Evolutionary conservation across 2,329 filamentous ascomycete species (phyloP), one percentile per base, ranked within the genome.

Genomic region (Epicoccum sorghinum): DNA sequence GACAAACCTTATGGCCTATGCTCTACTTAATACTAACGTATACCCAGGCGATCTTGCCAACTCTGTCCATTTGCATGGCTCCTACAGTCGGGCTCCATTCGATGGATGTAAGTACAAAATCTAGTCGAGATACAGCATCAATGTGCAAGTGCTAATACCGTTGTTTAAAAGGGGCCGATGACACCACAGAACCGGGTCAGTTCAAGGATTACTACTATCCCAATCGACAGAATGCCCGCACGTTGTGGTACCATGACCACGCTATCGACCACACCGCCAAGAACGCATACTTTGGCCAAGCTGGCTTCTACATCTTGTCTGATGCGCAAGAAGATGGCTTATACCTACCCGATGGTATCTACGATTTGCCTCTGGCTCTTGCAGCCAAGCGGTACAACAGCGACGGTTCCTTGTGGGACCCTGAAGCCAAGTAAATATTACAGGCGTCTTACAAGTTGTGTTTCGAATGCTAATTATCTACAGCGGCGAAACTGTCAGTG

Each of bases 231-330:
- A 75, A 72, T 36, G 81, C 77, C 1, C 78, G 83, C 18, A 77
- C 81, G 0, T 70, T 85, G 14, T 86, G 83, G 83, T 86, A 86
- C 79, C 63, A 71, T 46, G 77, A 78, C 37, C 77, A 79, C 51
- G 75, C 75, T 3, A 65, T 74, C 24, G 65, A 71, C 32, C 69
- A 75, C 46, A 86, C 83, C 6, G 79, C 82, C 8, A 74, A 81
- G 49, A 85, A 86, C 61, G 82, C 81, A 25, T 85, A 84, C 66
- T 80, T 79, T 41, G 84, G 84, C 7, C 83, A 85, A 67, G 80
- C 82, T 12, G 84, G 83, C 6, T 79, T 81, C 43, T 86, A 86
- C 61, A 80, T 86, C 50, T 58, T 86, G 37, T 71, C 76, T 13
- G 83, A 86, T 61, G 67, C 77, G 9, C 75, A 75, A 2, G 82